A percentile compares a stretch with the other conserved stretches of the same genome.
These are phyloP conservation scores for Naganishia albida DNA, from an alignment of 1,284 basidiomycete genomes.

Conservation along the genomic window DNA sequence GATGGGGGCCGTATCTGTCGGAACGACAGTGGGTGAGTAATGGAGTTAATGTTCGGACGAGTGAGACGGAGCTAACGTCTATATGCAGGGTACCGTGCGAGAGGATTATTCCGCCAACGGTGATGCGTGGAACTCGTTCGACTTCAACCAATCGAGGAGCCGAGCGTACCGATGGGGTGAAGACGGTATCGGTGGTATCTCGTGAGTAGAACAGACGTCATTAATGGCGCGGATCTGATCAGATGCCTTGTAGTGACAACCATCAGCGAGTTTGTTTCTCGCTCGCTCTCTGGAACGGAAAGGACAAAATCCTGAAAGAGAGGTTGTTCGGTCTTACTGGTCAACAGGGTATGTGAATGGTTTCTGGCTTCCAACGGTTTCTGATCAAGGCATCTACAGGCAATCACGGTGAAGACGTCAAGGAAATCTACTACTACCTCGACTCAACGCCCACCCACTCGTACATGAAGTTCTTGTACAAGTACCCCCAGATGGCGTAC, in stretches of 20 bases:
- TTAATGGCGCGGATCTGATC: neutral
- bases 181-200: slow-evolving; percentile 93
- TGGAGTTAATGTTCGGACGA: neutral
- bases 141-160: slow-evolving; percentile 90
- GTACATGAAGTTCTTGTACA: slow-evolving; percentile 99
- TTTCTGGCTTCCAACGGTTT: neutral
- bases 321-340: slow-evolving; percentile 91
- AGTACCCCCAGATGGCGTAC: slow-evolving; percentile 88
- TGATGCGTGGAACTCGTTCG: slow-evolving; percentile 97
- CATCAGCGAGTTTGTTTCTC: slow-evolving; percentile 89
- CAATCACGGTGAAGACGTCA: slow-evolving; percentile 98
- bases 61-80: neutral
- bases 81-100: slow-evolving; percentile 81
- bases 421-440: slow-evolving; percentile 97
- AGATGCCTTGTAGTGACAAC: slow-evolving; percentile 64
- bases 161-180: slow-evolving; percentile 98
- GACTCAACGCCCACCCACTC: slow-evolving; percentile 98
- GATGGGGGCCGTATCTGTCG: slow-evolving; percentile 95
- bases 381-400: slow-evolving; percentile 55
- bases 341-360: slow-evolving; percentile 63
- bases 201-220: slow-evolving; percentile 48
- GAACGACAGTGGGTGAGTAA: slow-evolving; percentile 91
- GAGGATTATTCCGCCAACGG: slow-evolving; percentile 97
- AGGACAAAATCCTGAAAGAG: slow-evolving; percentile 94
- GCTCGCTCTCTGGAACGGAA: slow-evolving; percentile 90